Conservation (phyloP, 768 basidiomycete species). For the Kwoniella bestiolae region DNA sequence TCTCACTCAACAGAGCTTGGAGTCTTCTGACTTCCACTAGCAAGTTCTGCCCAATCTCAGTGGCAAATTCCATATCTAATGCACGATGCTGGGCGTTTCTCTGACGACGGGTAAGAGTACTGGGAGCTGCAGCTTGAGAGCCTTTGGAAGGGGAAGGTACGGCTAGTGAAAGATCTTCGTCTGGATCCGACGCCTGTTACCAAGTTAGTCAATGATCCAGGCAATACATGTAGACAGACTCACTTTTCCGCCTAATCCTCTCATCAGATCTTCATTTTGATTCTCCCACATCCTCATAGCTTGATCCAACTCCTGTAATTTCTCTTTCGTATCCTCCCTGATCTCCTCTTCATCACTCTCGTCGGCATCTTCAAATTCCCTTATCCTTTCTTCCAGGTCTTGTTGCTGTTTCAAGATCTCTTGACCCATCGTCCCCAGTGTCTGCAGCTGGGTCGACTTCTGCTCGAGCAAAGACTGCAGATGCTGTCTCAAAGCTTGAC, state of each 20-base stretch:
- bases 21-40: constrained; percentile 88
- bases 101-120: constrained; percentile 40
- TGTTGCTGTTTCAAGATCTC: constrained; percentile 90
- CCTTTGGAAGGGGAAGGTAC: constrained; percentile 58
- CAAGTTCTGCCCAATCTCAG: constrained; percentile 92
- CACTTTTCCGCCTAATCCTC: constrained; percentile 48
- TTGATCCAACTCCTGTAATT: constrained; percentile 47
- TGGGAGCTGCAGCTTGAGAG: constrained; percentile 18
- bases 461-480: constrained; percentile 72
- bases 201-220: neutral
- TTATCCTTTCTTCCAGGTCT: constrained; percentile 86
- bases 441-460: constrained; percentile 90
- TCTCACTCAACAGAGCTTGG: constrained; percentile 85
- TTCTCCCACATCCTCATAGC: constrained; percentile 52
- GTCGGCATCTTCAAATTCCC: constrained; percentile 68
- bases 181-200: constrained; percentile 9
- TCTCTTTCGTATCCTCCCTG: constrained; percentile 40
- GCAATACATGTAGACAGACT: neutral
- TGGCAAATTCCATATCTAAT: constrained; percentile 79
- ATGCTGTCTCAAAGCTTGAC: constrained; percentile 46
- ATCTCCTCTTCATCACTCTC: constrained; percentile 62
- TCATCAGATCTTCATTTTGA: constrained; percentile 53
- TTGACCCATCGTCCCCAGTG: constrained; percentile 89
- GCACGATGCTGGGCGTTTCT: constrained; percentile 53
- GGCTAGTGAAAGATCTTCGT: constrained; percentile 58